phyloP scores from a whole-genome alignment of 2,329 filamentous ascomycete genomes.

The Aspergillus novofumigatus region DNA sequence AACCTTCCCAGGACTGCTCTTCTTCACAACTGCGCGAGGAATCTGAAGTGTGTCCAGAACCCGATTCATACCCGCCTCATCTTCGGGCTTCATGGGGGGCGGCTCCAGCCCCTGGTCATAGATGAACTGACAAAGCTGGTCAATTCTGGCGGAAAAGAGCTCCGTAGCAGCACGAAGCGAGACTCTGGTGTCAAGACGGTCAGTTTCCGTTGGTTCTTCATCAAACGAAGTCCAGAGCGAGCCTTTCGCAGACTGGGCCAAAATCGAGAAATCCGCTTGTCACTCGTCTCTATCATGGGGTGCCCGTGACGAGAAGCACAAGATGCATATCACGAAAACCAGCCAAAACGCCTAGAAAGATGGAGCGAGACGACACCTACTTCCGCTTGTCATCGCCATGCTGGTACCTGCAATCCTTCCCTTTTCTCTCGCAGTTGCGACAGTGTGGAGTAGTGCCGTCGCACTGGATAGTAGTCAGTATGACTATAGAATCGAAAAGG shows the following conservation, averaged over 20 bases:
- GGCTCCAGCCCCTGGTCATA: slow-evolving; percentile 37
- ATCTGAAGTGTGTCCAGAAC: slow-evolving; percentile 37
- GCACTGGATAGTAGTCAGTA: slow-evolving; percentile 22
- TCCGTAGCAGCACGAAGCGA: slow-evolving; percentile 35
- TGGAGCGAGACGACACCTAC: slow-evolving; percentile 20
- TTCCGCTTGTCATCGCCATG: slow-evolving; percentile 39
- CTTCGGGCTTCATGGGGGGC: slow-evolving; percentile 37
- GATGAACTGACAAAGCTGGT: slow-evolving; percentile 40
- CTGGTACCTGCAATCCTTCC: slow-evolving; percentile 37
- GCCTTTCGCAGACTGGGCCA: neutral
- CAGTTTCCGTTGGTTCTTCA: neutral
- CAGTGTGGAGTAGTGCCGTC: slow-evolving; percentile 36
- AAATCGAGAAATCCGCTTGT: neutral
- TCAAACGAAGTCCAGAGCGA: neutral
- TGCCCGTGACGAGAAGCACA: neutral
- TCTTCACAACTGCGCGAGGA: slow-evolving; percentile 21
- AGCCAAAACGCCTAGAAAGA: neutral
- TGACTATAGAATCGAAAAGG: neutral
- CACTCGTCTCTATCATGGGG: neutral
- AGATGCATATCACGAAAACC: neutral
- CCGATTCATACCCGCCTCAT: slow-evolving; percentile 35
- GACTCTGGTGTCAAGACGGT: slow-evolving; percentile 20
- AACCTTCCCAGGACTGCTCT: neutral
- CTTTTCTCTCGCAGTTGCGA: slow-evolving; percentile 36
- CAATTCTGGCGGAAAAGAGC: slow-evolving; percentile 35